Percentiles rank a stretch among this genome's conserved stretches.
Conservation (phyloP, 148 eudicot species). For the Bassia scoparia region DNA sequence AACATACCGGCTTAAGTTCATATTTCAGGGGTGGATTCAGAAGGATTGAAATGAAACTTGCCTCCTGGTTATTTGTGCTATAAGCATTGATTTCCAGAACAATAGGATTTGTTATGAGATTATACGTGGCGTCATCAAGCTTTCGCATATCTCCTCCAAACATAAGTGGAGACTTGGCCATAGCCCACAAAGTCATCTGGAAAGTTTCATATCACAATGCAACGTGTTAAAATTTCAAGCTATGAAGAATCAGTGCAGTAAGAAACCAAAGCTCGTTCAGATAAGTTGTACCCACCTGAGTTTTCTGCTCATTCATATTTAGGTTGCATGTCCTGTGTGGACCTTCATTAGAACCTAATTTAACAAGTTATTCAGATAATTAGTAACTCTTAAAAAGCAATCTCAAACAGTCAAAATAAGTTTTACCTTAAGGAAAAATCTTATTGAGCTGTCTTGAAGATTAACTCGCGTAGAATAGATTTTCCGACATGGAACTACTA, state of each 20-base stretch:
- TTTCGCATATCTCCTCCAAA: slow-evolving; percentile 94
- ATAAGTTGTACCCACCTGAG: slow-evolving; percentile 54
- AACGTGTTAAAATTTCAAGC: slow-evolving; percentile 1
- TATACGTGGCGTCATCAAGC: slow-evolving; percentile 58
- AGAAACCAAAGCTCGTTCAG: neutral
- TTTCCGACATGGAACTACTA: neutral
- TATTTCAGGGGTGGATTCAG: too few species aligned
- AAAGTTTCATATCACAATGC: neutral
- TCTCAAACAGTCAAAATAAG: neutral
- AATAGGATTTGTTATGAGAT: slow-evolving; percentile 72
- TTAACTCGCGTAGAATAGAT: neutral
- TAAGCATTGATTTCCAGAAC: slow-evolving; percentile 75
- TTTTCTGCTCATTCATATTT: slow-evolving; percentile 59
- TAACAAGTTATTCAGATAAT: slow-evolving; percentile 7
- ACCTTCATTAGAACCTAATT: slow-evolving; percentile 64
- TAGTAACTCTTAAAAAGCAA: neutral
- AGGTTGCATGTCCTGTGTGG: slow-evolving; percentile 71
- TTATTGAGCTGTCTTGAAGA: neutral
- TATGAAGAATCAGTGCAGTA: neutral
- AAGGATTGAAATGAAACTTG: slow-evolving; percentile 25
- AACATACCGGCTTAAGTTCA: neutral
- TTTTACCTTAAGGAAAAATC: neutral
- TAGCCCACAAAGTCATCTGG: slow-evolving; percentile 95
- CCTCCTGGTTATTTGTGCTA: slow-evolving; percentile 85
- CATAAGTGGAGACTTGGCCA: slow-evolving; percentile 94